phyloP scores from a whole-genome alignment of 176 grass and related monocot genomes.

The Zoysia pacifica region DNA sequence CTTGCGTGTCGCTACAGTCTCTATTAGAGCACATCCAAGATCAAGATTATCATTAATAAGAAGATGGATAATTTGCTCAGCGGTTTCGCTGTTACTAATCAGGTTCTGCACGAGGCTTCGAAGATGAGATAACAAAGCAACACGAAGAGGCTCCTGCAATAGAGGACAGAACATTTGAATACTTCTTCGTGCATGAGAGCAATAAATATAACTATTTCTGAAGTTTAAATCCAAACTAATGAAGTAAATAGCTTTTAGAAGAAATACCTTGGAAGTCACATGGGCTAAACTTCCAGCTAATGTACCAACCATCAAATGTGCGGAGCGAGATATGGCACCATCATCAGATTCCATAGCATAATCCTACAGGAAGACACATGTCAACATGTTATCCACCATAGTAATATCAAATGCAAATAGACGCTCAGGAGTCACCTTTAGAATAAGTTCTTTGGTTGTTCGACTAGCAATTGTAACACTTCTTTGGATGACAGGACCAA shows the following conservation, averaged over 20 bases:
- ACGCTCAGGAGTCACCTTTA: constrained; percentile 55
- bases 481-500: constrained; percentile 93
- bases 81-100: constrained; percentile 70
- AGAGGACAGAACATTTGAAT: constrained; percentile 28
- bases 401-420: neutral
- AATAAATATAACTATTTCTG: constrained; percentile 20
- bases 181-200: neutral
- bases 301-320: constrained; percentile 94
- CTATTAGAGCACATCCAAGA: constrained; percentile 98
- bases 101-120: constrained; percentile 77
- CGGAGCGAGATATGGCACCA: constrained; percentile 66
- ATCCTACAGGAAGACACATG: constrained; percentile 56
- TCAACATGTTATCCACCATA: constrained; percentile 17
- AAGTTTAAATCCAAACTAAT: constrained; percentile 17
- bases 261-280: constrained; percentile 93
- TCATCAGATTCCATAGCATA: constrained; percentile 92
- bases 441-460: constrained; percentile 93
- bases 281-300: constrained; percentile 97
- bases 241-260: constrained; percentile 18
- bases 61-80: constrained; percentile 80
- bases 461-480: constrained; percentile 97
- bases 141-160: constrained; percentile 87
- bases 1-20: constrained; percentile 91
- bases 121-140: constrained; percentile 77
- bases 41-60: constrained; percentile 91